phyloP scores from a whole-genome alignment of 805 yeast species.

The Barnettozyma siamensis region DNA sequence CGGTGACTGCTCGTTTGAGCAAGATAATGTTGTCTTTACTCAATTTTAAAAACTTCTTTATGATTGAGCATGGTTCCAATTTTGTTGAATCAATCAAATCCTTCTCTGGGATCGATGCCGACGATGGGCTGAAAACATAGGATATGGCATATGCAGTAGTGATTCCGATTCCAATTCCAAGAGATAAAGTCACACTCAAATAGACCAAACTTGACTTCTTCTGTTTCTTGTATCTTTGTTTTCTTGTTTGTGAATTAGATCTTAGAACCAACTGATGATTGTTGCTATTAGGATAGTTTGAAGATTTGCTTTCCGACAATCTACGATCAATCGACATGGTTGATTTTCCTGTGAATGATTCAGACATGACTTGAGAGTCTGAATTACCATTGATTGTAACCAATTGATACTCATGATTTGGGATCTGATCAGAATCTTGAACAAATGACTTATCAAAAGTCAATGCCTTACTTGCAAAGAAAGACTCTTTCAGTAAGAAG shows the following conservation, averaged over 20 bases:
- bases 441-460: neutral
- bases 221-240: slow-evolving; percentile 8
- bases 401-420: slow-evolving; percentile 5
- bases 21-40: slow-evolving; percentile 3
- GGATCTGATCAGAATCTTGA: neutral
- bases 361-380: slow-evolving; percentile 5
- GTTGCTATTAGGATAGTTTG: neutral
- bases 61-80: neutral
- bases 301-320: neutral
- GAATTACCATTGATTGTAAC: slow-evolving; percentile 3
- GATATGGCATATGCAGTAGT: slow-evolving; percentile 15
- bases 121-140: neutral
- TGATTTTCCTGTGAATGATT: slow-evolving; percentile 1
- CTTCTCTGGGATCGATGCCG: neutral
- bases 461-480: neutral
- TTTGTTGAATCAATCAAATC: neutral
- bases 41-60: neutral
- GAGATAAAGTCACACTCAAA: slow-evolving; percentile 14
- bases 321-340: neutral
- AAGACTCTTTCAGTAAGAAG: slow-evolving; percentile 9
- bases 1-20: slow-evolving; percentile 7
- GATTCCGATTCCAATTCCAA: slow-evolving; percentile 25
- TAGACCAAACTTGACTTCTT: slow-evolving; percentile 9
- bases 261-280: slow-evolving; percentile 3
- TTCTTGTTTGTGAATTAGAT: slow-evolving; percentile 13